Evolutionary conservation across 2,329 filamentous ascomycete species (phyloP).

Genomic region (Trichoderma brevicompactum): DNA sequence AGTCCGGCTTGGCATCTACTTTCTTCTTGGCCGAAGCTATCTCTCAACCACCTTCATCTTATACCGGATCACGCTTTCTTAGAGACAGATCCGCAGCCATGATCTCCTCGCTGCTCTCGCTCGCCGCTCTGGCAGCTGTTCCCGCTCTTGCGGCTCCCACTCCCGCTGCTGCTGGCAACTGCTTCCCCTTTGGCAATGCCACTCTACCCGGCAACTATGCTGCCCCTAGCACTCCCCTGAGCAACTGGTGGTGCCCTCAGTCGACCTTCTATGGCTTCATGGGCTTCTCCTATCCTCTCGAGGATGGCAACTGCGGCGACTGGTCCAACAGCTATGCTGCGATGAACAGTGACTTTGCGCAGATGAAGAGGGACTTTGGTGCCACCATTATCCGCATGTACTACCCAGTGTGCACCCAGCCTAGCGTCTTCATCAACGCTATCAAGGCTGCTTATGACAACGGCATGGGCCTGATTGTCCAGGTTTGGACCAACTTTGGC

Average conservation of each 20-base stretch:
- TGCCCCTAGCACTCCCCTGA: conserved; percentile 27
- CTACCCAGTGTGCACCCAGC: conserved; percentile 32
- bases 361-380: conserved; percentile 34
- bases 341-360: conserved; percentile 33
- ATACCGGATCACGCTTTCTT: neutral
- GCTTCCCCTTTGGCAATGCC: conserved; percentile 32
- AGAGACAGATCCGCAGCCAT: conserved; percentile 22
- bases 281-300: conserved; percentile 34
- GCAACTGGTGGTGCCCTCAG: conserved; percentile 34
- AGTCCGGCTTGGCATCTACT: conserved; percentile 18
- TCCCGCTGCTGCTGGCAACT: conserved; percentile 28
- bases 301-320: conserved; percentile 31
- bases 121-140: conserved; percentile 27
- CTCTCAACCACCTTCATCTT: neutral
- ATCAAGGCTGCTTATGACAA: conserved; percentile 32
- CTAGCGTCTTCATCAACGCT: conserved; percentile 32
- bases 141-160: conserved; percentile 25
- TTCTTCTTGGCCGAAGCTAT: neutral
- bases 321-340: conserved; percentile 29
- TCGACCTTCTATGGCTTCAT: conserved; percentile 33
- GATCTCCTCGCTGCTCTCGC: conserved; percentile 20
- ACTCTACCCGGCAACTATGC: conserved; percentile 28
- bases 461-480: conserved; percentile 33
- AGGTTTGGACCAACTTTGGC: conserved; percentile 35
- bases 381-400: conserved; percentile 34